Conservation (phyloP, 1,139 yeast genomes). For the Komagataea norvegica region DNA sequence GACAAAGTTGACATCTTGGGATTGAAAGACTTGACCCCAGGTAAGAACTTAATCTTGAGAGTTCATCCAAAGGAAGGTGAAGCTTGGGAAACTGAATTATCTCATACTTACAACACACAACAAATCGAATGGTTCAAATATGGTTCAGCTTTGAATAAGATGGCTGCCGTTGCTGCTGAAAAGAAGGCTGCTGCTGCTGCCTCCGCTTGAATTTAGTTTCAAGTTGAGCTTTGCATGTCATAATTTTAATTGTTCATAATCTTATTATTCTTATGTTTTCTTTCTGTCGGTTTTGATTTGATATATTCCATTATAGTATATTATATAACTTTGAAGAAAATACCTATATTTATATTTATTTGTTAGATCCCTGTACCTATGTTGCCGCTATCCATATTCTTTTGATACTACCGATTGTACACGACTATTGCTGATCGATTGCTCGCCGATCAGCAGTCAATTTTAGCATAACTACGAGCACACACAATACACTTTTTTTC, state of each 20-base stretch:
- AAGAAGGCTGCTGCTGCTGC: conserved; percentile 9
- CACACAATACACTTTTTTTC: no score
- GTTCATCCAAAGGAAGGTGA: conserved; percentile 85
- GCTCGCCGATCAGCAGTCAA: no score
- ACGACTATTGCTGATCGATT: no score
- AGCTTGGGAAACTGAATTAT: conserved; percentile 82
- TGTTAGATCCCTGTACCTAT: no score
- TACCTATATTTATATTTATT: neutral
- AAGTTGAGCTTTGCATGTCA: neutral
- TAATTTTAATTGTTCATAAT: neutral
- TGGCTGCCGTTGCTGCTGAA: conserved; percentile 46
- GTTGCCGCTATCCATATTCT: no score
- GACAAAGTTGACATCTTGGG: conserved; percentile 90
- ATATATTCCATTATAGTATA: no score
- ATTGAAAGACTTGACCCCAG: conserved; percentile 84
- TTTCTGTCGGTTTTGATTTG: neutral
- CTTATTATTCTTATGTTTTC: neutral
- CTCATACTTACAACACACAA: conserved; percentile 93
- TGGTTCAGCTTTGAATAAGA: conserved; percentile 98
- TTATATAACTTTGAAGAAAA: conserved; percentile 1
- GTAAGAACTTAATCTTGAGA: conserved; percentile 80
- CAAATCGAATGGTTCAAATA: conserved; percentile 99
- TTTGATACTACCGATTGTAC: no score
- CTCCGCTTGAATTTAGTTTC: conserved; percentile 2
- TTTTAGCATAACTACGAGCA: no score